A percentile compares a stretch with the other conserved stretches of the same genome.
Evolutionary conservation across 345 rosid genomes (phyloP).

Genomic region (Conringia planisiliqua): DNA sequence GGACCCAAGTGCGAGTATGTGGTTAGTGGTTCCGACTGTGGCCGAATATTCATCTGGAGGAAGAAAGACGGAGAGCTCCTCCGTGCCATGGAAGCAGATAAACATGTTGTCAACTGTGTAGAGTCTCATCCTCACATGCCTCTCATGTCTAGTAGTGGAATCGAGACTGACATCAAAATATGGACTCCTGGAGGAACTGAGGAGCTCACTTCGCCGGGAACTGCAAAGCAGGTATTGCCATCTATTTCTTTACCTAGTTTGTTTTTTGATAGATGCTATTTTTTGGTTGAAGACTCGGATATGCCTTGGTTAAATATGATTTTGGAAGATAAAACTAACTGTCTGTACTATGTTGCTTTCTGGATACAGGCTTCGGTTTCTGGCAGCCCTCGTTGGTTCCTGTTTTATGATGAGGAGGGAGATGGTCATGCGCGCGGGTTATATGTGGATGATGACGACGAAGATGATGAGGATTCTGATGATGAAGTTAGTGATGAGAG

Average conservation of each 20-base stretch:
- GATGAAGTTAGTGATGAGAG: conserved; percentile 23
- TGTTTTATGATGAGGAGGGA: conserved; percentile 27
- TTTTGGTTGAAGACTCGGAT: not conserved
- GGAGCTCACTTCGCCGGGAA: conserved; percentile 53
- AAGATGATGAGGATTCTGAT: not conserved
- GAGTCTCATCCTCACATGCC: conserved; percentile 78
- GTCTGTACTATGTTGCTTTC: conserved; percentile 10
- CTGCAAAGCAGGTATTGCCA: conserved; percentile 51
- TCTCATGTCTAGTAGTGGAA: conserved; percentile 73
- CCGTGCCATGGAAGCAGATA: conserved; percentile 83
- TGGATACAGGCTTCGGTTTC: conserved; percentile 11
- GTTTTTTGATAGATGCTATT: not conserved
- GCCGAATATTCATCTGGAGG: conserved; percentile 86
- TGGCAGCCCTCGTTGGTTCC: conserved; percentile 1
- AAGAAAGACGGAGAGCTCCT: conserved; percentile 78
- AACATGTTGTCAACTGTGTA: conserved; percentile 67
- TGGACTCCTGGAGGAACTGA: conserved; percentile 73
- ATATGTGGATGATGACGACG: not conserved
- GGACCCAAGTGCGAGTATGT: conserved; percentile 92
- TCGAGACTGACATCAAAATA: conserved; percentile 74
- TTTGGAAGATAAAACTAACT: not conserved
- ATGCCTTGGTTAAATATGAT: not conserved
- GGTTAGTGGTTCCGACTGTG: conserved; percentile 93
- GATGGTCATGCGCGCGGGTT: not conserved
- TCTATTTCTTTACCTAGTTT: not conserved